Base-by-base conservation (phyloP, 1,139 yeast species). In the Suzukiozyma palmioleophila region DNA sequence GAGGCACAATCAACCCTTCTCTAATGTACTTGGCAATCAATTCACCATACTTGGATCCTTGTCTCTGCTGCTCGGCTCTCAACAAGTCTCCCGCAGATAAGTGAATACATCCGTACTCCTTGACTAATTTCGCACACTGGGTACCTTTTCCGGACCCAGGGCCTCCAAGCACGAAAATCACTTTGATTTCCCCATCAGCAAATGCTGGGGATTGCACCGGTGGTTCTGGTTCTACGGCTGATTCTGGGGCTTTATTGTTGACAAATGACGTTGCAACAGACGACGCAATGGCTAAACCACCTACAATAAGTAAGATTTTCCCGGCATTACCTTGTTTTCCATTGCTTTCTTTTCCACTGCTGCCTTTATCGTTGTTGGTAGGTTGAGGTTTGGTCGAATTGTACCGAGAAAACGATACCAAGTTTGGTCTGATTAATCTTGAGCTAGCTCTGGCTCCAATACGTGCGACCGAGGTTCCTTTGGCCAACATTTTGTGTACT, bases 111-210 rank as follows among this genome's bases (percentile, higher is more conserved):
- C 84, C 82, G 57, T 78, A 84, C 53, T 89, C 87, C 15, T 73
- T 65, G 33, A 92, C 97, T 43, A 92, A 73, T 54, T 78, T 84
- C 32, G 82, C 85, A 67, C 97, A 88, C 64, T 92, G 98, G 2
- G 98, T 92, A 42, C 98, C 98, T 59, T 92, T 92, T 32, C 98
- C 98, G 13, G 96, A 84, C 12, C 98, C 97, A 3, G 90, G 90
- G 2, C 90, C 88, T 26, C 95, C 95, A 30, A 92, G 76, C 7
- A 92, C 96, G 59, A 87, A 92, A 24, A 92, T 75, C 7, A 92
- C 96, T 26, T 86, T 78, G 26, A 86, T 77, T 42, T 82, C 78
- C 31, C 80, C 81, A 3, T 73, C 72, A 5, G 75, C 60, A 56
- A 84, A 84, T 0, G 83, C 78, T 10, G 72, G 57, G 3, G 50